Conservation (phyloP, 768 basidiomycete species). For the Rhizopogon vulgaris region DNA sequence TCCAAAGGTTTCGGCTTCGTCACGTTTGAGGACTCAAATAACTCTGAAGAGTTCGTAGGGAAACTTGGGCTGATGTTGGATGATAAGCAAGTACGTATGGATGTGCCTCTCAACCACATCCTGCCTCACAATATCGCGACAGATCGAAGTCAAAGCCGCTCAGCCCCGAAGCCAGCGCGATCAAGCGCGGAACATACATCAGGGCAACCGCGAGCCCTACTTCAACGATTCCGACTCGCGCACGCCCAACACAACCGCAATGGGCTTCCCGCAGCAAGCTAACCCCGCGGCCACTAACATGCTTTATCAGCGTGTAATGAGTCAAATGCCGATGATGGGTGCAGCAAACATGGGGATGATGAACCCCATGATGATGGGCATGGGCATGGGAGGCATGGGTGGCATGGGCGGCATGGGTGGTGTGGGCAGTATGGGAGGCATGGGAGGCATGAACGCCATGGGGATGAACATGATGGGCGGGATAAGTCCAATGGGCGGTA, state of each 20-base stretch:
- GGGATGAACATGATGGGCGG: constrained; percentile 21
- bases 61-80: constrained; percentile 65
- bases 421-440: constrained; percentile 16
- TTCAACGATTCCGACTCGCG: constrained; percentile 33
- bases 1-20: constrained; percentile 86
- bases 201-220: constrained; percentile 17
- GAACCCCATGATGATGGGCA: constrained; percentile 42
- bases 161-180: constrained; percentile 66
- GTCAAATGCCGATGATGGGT: constrained; percentile 38
- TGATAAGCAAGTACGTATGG: constrained; percentile 59
- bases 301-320: constrained; percentile 32
- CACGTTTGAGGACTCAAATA: constrained; percentile 64
- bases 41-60: constrained; percentile 61
- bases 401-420: constrained; percentile 29
- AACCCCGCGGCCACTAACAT: constrained; percentile 27
- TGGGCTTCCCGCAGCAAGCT: constrained; percentile 30
- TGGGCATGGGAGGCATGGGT: constrained; percentile 43
- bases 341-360: constrained; percentile 46
- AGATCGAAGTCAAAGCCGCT: constrained; percentile 84
- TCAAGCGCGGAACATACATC: constrained; percentile 34
- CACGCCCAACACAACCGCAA: constrained; percentile 25
- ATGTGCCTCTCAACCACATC: not conserved
- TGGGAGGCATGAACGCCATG: constrained; percentile 22
- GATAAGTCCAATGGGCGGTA: constrained; percentile 16
- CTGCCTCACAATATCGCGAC: not conserved